Evolutionary conservation across 345 rosid genomes (phyloP).

Genomic region (Crucihimalaya himalaica): DNA sequence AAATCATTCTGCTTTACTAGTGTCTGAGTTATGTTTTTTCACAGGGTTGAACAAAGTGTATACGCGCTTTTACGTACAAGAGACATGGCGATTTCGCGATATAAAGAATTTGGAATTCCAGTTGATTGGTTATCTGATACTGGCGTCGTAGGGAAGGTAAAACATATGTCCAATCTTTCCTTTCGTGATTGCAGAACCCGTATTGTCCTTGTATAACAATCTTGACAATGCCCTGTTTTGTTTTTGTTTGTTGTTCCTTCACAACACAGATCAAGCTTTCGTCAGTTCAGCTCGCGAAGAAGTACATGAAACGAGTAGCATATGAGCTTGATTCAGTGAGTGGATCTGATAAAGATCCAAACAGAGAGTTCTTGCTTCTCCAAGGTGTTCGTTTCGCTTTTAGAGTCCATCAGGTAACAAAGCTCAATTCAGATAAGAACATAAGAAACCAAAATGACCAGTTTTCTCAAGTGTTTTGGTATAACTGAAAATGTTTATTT

Average conservation of each 20-base stretch:
- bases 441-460: not conserved
- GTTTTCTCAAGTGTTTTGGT: not conserved
- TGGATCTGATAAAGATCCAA: constrained; percentile 87
- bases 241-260: not conserved
- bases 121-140: constrained; percentile 81
- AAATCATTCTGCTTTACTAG: constrained; percentile 13
- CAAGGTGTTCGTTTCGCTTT: constrained; percentile 97
- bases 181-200: not conserved
- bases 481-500: constrained; percentile 15
- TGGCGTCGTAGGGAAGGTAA: constrained; percentile 95
- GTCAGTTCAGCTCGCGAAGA: constrained; percentile 89
- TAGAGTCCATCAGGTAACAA: constrained; percentile 89
- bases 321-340: constrained; percentile 75
- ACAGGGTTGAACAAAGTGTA: constrained; percentile 89
- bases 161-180: constrained; percentile 1
- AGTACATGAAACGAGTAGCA: constrained; percentile 94
- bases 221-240: constrained; percentile 10
- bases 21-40: not conserved
- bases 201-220: not conserved
- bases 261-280: constrained; percentile 86
- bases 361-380: constrained; percentile 86
- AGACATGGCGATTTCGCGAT: constrained; percentile 89
- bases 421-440: not conserved
- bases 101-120: constrained; percentile 88
- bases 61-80: constrained; percentile 90